phyloP scores from a whole-genome alignment of 305 asterid species.

The Plantago lanceolata region DNA sequence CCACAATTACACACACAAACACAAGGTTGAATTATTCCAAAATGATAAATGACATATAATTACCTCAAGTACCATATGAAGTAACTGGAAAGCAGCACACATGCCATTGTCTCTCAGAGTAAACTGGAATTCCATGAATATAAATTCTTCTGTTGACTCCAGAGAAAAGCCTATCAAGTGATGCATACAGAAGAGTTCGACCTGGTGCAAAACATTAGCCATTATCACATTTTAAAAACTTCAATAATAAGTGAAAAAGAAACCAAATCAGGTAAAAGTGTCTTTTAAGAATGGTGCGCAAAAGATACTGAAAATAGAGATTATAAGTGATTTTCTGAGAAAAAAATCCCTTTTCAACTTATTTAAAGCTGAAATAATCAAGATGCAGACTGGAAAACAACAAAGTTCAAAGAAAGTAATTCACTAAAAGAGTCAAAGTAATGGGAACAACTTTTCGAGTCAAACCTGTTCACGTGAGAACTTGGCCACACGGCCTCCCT shows the following conservation, averaged over 20 bases:
- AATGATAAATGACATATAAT: slow-evolving; percentile 16
- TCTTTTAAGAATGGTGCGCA: too few species aligned
- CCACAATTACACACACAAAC: slow-evolving; percentile 13
- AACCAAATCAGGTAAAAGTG: background rate
- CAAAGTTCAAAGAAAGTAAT: slow-evolving; percentile 12
- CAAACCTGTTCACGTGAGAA: slow-evolving; percentile 96
- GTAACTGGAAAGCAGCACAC: slow-evolving; percentile 99
- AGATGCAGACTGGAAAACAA: background rate
- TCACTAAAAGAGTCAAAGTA: slow-evolving; percentile 6
- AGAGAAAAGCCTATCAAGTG: slow-evolving; percentile 93
- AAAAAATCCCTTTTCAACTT: too few species aligned
- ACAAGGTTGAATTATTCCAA: too few species aligned
- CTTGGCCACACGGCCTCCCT: slow-evolving; percentile 95
- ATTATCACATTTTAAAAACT: slow-evolving; percentile 23
- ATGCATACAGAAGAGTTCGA: slow-evolving; percentile 95
- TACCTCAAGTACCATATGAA: slow-evolving; percentile 99
- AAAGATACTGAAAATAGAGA: too few species aligned
- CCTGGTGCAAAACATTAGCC: slow-evolving; percentile 47
- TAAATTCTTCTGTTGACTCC: slow-evolving; percentile 98
- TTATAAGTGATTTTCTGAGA: too few species aligned
- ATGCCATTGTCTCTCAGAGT: slow-evolving; percentile 91
- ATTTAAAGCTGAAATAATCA: too few species aligned
- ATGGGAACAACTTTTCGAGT: background rate
- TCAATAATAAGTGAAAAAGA: slow-evolving; percentile 11
- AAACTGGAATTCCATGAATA: slow-evolving; percentile 97